Base-by-base conservation (phyloP, 2,329 filamentous ascomycete species). In the Hypoxylon sp. region DNA sequence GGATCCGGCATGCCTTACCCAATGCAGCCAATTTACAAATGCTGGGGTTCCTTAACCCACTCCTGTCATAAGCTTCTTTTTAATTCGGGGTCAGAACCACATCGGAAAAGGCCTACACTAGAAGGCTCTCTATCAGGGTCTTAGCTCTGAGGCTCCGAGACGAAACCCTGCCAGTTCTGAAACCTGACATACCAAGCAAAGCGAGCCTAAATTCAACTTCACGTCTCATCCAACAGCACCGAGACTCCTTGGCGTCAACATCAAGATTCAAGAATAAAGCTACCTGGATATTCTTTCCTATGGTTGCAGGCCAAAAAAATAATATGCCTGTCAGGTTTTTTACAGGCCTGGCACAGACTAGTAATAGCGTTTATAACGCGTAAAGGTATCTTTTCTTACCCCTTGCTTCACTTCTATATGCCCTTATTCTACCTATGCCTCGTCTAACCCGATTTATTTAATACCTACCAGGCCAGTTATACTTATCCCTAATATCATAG, bases 161-260 rank as follows among this genome's bases (percentile, higher is more conserved):
- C 63, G 66, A 19, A 55, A 51, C 66, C 66, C 59, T 68, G 63
- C 41, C n/a, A 11, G 27, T 58, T 63, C 43, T 66, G 63, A 68
- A 68, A 68, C 66, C 47, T 47, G 55, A 54, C 32, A 41, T 59
- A 61, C 27, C 43, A 63, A 47, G 43, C 43, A 65, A 53, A 50
- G 55, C 51, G 47, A 68, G 56, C 63, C 56, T 63, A 61, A 66
- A 61, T 32, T 59, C 60, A 29, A 69, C 66, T 46, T 67, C 60
- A 54, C 56, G 52, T 59, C 51, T 58, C 57, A 61, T 32, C 23
- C 34, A 23, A n/a, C 55, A 30, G 11, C 59, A 47, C 23, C 11
- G 21, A 45, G 30, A 21, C 48, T 48, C 34, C 45, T 59, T 30
- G 32, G 56, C 46, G 12, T 19, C 2, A 34, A 45, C 12, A 5